phyloP scores from a whole-genome alignment of 768 basidiomycete genomes.

The Pulveroboletus ravenelii region DNA sequence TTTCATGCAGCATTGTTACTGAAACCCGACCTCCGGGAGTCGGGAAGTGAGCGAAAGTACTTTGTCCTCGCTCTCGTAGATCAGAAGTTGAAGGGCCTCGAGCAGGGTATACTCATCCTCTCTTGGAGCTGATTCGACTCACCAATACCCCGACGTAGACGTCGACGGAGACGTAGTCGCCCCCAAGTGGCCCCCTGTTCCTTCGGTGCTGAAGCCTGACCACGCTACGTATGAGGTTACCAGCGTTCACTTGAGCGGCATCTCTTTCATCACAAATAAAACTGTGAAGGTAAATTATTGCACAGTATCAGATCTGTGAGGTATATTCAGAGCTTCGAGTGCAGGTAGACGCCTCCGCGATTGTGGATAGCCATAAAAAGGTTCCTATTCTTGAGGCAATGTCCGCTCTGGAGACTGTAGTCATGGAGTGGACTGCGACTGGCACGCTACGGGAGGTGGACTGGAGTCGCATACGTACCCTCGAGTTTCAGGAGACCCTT shows the following conservation, averaged over 20 bases:
- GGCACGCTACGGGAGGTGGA: slow-evolving; percentile 67
- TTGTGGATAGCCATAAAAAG: slow-evolving; percentile 63
- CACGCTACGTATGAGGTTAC: slow-evolving; percentile 63
- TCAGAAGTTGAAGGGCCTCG: slow-evolving; percentile 50
- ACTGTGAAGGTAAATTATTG: slow-evolving; percentile 76
- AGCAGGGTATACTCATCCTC: slow-evolving; percentile 40
- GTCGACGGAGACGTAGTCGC: slow-evolving; percentile 51
- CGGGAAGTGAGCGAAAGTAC: slow-evolving; percentile 51
- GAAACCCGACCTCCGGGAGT: slow-evolving; percentile 52
- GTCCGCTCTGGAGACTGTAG: slow-evolving; percentile 43
- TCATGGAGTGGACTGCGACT: slow-evolving; percentile 52
- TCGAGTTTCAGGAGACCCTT: slow-evolving; percentile 89
- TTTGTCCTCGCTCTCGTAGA: slow-evolving; percentile 71
- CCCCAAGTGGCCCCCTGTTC: slow-evolving; percentile 73
- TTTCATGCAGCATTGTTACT: slow-evolving; percentile 71
- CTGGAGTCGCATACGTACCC: slow-evolving; percentile 75
- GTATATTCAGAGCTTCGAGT: neutral
- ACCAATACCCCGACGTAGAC: slow-evolving; percentile 39
- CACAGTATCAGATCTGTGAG: neutral
- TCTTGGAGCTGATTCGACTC: neutral
- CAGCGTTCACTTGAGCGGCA: slow-evolving; percentile 63
- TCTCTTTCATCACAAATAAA: slow-evolving; percentile 68
- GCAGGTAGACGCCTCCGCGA: slow-evolving; percentile 66
- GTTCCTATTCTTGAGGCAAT: slow-evolving; percentile 56
- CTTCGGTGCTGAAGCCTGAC: slow-evolving; percentile 42